These are phyloP conservation scores for Nectriaceae sp. DNA, from an alignment of 2,329 filamentous ascomycete genomes.

Conservation along the genomic window DNA sequence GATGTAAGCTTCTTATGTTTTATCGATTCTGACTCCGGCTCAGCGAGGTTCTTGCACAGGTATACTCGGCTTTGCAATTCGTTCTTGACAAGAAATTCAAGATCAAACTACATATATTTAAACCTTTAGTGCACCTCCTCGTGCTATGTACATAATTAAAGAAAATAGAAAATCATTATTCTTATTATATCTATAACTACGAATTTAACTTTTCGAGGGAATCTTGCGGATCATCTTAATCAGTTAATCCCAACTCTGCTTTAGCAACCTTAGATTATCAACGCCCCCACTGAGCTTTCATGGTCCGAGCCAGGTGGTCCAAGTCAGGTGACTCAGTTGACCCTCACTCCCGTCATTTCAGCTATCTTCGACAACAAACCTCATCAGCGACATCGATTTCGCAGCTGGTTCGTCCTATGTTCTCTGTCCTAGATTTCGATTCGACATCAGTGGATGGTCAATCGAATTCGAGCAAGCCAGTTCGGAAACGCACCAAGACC, in stretches of 20 bases:
- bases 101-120: not conserved
- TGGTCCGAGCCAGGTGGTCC: too few species aligned
- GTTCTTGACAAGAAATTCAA: not conserved
- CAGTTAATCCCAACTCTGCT: not conserved
- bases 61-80: not conserved
- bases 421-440: too few species aligned
- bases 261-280: too few species aligned
- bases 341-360: too few species aligned
- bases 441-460: too few species aligned
- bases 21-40: not conserved
- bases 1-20: not conserved
- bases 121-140: not conserved
- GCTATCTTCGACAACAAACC: too few species aligned
- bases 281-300: too few species aligned
- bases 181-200: not conserved
- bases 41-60: not conserved
- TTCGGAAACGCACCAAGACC: too few species aligned
- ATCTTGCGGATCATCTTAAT: not conserved
- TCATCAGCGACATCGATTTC: too few species aligned
- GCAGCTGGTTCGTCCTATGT: too few species aligned
- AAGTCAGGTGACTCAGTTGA: too few species aligned
- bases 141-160: not conserved
- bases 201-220: not conserved
- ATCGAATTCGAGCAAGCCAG: too few species aligned
- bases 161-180: not conserved